Percentiles rank a stretch among this genome's conserved stretches.
These are phyloP conservation scores for Ceratobasidium papillatum DNA, from an alignment of 1,284 basidiomycete species.

Conservation along the genomic window DNA sequence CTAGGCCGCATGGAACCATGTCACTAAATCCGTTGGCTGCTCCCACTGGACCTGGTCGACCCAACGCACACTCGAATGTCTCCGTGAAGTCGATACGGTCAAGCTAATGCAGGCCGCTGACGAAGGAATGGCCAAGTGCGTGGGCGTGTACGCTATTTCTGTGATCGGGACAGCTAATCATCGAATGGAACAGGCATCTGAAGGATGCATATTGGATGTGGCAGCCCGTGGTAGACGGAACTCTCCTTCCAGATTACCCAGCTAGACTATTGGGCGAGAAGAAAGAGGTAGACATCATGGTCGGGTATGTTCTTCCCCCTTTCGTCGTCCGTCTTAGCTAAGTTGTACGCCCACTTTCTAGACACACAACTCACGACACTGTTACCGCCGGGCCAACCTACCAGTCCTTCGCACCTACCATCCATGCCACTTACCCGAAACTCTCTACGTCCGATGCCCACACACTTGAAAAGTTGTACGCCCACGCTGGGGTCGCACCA, in stretches of 20 bases:
- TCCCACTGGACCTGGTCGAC: constrained; percentile 24
- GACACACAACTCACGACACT: constrained; percentile 30
- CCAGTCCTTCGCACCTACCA: background rate
- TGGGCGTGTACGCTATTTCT: background rate
- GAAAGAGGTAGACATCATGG: constrained; percentile 62
- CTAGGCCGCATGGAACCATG: constrained; percentile 24
- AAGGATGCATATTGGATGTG: constrained; percentile 46
- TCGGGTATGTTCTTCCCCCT: constrained; percentile 59
- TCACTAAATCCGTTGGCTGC: constrained; percentile 23
- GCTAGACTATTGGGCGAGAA: constrained; percentile 54
- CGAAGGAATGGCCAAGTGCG: constrained; percentile 47
- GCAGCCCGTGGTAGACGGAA: constrained; percentile 60
- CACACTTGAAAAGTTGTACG: constrained; percentile 1
- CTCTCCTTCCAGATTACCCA: constrained; percentile 59
- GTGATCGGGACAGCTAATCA: background rate
- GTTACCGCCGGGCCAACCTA: constrained; percentile 4
- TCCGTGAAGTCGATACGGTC: constrained; percentile 47
- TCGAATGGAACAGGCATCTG: background rate
- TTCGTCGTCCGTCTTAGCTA: no score
- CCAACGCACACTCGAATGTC: constrained; percentile 37
- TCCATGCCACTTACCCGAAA: constrained; percentile 15
- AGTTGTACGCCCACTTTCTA: background rate
- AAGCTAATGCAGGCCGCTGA: constrained; percentile 62
- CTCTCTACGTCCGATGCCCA: constrained; percentile 16
- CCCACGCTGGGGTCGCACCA: background rate